Evolutionary conservation across 805 yeast genomes (phyloP).

Genomic region (Myxozyma neotropica): DNA sequence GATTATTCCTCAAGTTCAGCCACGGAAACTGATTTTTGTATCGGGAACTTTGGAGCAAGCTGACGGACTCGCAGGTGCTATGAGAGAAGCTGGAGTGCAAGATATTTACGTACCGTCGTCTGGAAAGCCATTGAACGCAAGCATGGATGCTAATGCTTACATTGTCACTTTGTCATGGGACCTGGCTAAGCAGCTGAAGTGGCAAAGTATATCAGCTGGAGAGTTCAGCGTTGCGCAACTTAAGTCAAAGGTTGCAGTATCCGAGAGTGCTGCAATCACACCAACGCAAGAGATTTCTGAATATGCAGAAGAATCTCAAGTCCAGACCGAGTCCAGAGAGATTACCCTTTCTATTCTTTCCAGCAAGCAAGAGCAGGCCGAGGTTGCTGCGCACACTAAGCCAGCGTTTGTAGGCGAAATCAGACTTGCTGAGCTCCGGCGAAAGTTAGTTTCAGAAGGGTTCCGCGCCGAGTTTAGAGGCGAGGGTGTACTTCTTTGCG

Average conservation of each 20-base stretch:
- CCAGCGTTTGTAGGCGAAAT: conserved; percentile 87
- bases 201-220: conserved; percentile 77
- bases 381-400: conserved; percentile 9
- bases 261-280: not conserved
- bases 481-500: conserved; percentile 84
- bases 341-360: conserved; percentile 36
- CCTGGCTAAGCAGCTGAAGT: conserved; percentile 60
- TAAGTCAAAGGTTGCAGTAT: conserved; percentile 56
- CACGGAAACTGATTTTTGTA: conserved; percentile 65
- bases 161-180: conserved; percentile 71
- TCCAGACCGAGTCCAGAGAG: conserved; percentile 32
- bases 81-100: conserved; percentile 37
- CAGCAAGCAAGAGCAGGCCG: conserved; percentile 18
- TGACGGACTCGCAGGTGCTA: conserved; percentile 28
- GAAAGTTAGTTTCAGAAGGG: conserved; percentile 58
- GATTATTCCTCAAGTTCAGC: conserved; percentile 77
- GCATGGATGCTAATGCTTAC: conserved; percentile 54
- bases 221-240: conserved; percentile 83
- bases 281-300: not conserved
- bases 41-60: conserved; percentile 42
- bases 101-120: conserved; percentile 32
- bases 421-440: conserved; percentile 75
- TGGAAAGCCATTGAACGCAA: conserved; percentile 40
- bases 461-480: conserved; percentile 86
- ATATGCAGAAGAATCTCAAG: not conserved